A percentile compares a stretch with the other conserved stretches of the same genome.
Conservation (phyloP, 2,329 filamentous ascomycete genomes). For the Rhynchosporium agropyri region DNA sequence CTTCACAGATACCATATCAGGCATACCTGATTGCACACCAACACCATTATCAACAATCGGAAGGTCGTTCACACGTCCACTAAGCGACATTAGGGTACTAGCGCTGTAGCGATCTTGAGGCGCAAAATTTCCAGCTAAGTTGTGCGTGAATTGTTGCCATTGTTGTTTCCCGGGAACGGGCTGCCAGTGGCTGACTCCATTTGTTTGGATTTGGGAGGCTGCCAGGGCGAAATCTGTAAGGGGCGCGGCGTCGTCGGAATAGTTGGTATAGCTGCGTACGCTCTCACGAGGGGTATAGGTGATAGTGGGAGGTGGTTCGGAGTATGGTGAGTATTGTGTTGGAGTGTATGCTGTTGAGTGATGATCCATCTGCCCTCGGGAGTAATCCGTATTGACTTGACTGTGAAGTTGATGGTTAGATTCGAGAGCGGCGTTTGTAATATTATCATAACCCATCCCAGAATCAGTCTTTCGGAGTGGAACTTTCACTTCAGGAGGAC, state of each 20-base stretch:
- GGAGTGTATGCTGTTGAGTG: constrained; percentile 39
- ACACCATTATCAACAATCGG: constrained; percentile 9
- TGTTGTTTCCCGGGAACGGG: constrained; percentile 35
- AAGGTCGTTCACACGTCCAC: constrained; percentile 29
- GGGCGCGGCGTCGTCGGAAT: constrained; percentile 33
- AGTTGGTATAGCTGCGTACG: constrained; percentile 27
- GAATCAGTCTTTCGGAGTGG: too few species aligned
- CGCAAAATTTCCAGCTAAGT: constrained; percentile 38
- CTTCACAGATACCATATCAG: not conserved
- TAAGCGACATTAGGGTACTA: constrained; percentile 41
- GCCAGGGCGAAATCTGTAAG: constrained; percentile 37
- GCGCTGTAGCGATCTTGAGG: constrained; percentile 41
- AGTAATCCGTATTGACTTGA: constrained; percentile 19
- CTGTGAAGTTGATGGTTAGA: not conserved
- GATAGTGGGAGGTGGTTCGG: constrained; percentile 31
- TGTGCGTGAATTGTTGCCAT: constrained; percentile 42
- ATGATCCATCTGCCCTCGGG: constrained; percentile 33
- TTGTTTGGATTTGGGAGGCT: constrained; percentile 42
- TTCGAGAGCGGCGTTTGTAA: too few species aligned
- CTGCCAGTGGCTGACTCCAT: constrained; percentile 27
- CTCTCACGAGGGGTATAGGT: constrained; percentile 35
- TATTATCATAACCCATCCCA: too few species aligned
- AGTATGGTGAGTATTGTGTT: constrained; percentile 40
- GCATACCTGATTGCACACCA: constrained; percentile 7
- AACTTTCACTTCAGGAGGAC: too few species aligned